Evolutionary conservation across 768 basidiomycete genomes (phyloP).

Genomic region (Tubosaeta sp.): DNA sequence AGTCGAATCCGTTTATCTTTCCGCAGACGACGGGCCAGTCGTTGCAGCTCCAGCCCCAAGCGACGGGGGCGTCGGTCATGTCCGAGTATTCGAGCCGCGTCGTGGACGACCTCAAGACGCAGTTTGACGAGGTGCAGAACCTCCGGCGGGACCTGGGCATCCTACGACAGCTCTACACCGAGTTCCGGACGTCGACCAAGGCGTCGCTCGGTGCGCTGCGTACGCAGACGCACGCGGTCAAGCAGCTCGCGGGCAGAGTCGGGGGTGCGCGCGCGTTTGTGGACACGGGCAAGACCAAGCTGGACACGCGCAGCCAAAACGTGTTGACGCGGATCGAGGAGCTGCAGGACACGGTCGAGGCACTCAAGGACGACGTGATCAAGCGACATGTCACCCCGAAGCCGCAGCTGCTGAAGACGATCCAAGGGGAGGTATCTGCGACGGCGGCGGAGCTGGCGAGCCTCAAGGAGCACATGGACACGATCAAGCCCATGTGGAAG

Average conservation of each 20-base stretch:
- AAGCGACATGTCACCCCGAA: slow-evolving; percentile 86
- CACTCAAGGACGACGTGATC: slow-evolving; percentile 85
- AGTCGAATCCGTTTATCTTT: slow-evolving; percentile 36
- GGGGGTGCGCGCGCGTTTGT: slow-evolving; percentile 86
- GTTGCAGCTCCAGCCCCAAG: slow-evolving; percentile 54
- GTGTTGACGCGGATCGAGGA: slow-evolving; percentile 91
- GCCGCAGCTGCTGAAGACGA: slow-evolving; percentile 58
- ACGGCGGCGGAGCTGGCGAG: slow-evolving; percentile 68
- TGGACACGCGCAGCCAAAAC: slow-evolving; percentile 87
- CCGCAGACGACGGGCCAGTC: slow-evolving; percentile 67
- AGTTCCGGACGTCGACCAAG: slow-evolving; percentile 91
- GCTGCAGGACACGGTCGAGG: slow-evolving; percentile 86
- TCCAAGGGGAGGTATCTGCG: slow-evolving; percentile 67
- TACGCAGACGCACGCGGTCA: slow-evolving; percentile 81
- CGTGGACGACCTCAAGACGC: slow-evolving; percentile 79
- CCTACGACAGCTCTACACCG: slow-evolving; percentile 92
- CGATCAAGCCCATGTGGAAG: slow-evolving; percentile 95
- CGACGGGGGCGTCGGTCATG: slow-evolving; percentile 69
- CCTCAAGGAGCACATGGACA: slow-evolving; percentile 79
- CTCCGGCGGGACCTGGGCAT: slow-evolving; percentile 89
- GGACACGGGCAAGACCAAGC: slow-evolving; percentile 84
- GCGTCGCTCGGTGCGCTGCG: slow-evolving; percentile 75
- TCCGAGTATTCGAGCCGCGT: slow-evolving; percentile 73
- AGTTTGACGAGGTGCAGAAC: slow-evolving; percentile 94
- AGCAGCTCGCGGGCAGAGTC: slow-evolving; percentile 79